Evolutionary conservation across 495 filamentous ascomycete species (phyloP).

Genomic region (Penicillium fimorum): DNA sequence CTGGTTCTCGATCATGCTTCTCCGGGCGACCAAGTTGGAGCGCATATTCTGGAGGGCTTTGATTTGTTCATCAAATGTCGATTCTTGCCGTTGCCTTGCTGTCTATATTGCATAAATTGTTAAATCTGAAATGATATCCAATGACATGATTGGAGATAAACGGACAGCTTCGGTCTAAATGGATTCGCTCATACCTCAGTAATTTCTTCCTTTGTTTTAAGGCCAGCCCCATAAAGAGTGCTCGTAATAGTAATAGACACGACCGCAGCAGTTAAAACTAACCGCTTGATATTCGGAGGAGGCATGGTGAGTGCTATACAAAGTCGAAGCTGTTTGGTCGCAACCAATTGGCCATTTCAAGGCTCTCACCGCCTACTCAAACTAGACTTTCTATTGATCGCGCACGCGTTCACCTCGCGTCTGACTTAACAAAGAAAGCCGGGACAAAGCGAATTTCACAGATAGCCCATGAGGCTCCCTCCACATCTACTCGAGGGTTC

Average conservation of each 20-base stretch:
- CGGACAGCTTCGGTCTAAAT: conserved; percentile 1
- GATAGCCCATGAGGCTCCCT: conserved; percentile 2
- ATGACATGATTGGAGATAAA: neutral
- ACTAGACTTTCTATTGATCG: conserved; percentile 20
- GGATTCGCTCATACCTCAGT: conserved; percentile 35
- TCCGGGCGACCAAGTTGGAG: conserved; percentile 48
- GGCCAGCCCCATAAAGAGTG: conserved; percentile 53
- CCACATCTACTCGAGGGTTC: conserved; percentile 9
- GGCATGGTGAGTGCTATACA: conserved; percentile 12
- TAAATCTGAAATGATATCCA: neutral
- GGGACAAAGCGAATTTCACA: conserved; percentile 7
- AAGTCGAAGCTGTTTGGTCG: conserved; percentile 3
- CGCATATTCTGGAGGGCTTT: conserved; percentile 49
- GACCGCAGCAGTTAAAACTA: conserved; percentile 49
- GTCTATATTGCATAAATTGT: neutral
- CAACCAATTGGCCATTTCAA: conserved; percentile 11
- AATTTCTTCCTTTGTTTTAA: conserved; percentile 50
- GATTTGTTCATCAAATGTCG: conserved; percentile 54
- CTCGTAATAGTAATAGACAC: conserved; percentile 51
- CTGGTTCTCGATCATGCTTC: conserved; percentile 55
- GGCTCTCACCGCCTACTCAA: conserved; percentile 27
- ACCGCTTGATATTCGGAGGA: conserved; percentile 30
- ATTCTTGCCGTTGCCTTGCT: conserved; percentile 46
- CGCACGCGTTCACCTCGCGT: conserved; percentile 28
- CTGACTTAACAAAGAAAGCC: conserved; percentile 14